Percentiles rank a stretch among this genome's conserved stretches.
Evolutionary conservation across 441 rosid genomes (phyloP).

Genomic region (Pelargonium cotyledonis): DNA sequence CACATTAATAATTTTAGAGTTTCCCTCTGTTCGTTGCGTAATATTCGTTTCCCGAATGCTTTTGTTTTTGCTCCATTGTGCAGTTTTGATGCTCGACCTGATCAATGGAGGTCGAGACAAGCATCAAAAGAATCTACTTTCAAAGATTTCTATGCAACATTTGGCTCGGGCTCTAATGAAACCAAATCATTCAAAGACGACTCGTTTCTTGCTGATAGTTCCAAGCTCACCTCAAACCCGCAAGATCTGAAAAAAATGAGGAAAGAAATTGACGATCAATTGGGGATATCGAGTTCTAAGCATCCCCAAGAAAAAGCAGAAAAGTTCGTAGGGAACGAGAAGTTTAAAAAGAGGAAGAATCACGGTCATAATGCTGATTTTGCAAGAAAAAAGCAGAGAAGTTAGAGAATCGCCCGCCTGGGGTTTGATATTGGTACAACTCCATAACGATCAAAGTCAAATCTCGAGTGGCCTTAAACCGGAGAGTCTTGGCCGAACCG

Average conservation of each 20-base stretch:
- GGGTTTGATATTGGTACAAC: too few species aligned
- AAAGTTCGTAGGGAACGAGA: slow-evolving; percentile 16
- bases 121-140: slow-evolving; percentile 71
- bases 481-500: too few species aligned
- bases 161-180: slow-evolving; percentile 43
- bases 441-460: too few species aligned
- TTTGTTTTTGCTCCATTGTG: slow-evolving; percentile 18
- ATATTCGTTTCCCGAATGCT: slow-evolving; percentile 4
- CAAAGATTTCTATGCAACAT: slow-evolving; percentile 49
- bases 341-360: slow-evolving; percentile 26
- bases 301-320: slow-evolving; percentile 22
- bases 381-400: slow-evolving; percentile 23
- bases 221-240: slow-evolving; percentile 34
- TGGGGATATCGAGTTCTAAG: slow-evolving; percentile 32
- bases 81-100: slow-evolving; percentile 60
- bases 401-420: neutral
- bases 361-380: slow-evolving; percentile 18
- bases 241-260: slow-evolving; percentile 41
- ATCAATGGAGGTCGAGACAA: slow-evolving; percentile 75
- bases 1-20: neutral
- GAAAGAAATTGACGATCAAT: slow-evolving; percentile 39
- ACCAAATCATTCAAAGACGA: slow-evolving; percentile 35
- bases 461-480: too few species aligned
- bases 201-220: slow-evolving; percentile 34
- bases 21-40: slow-evolving; percentile 1